A percentile compares a stretch with the other conserved stretches of the same genome.
phyloP scores from a whole-genome alignment of 1,139 yeast species.

The Kurtzmaniella quercitrusa region DNA sequence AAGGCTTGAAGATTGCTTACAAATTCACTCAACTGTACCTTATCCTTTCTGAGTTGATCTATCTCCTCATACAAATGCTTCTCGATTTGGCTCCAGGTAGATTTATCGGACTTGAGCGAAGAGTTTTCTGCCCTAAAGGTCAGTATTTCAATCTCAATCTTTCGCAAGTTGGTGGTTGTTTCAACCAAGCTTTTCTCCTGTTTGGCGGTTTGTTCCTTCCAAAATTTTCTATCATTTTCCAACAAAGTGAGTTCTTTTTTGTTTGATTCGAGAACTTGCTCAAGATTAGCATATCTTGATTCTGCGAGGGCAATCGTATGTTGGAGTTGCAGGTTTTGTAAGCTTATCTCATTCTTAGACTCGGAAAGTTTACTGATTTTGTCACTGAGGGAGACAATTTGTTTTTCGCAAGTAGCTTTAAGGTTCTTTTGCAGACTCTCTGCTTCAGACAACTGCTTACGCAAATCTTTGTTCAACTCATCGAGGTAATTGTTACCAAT shows the following conservation, averaged over 20 bases:
- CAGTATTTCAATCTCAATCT: conserved; percentile 50
- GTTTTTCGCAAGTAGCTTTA: conserved; percentile 23
- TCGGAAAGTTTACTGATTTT: conserved; percentile 24
- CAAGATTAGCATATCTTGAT: conserved; percentile 27
- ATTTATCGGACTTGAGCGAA: conserved; percentile 54
- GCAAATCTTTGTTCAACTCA: conserved; percentile 27
- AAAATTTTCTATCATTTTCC: conserved; percentile 35
- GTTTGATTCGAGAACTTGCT: conserved; percentile 39
- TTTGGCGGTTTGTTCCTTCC: conserved; percentile 53
- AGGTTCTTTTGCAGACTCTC: conserved; percentile 28
- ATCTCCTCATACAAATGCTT: conserved; percentile 54
- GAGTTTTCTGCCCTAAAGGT: conserved; percentile 44
- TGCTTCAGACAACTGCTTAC: conserved; percentile 23
- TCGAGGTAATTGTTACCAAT: conserved; percentile 19
- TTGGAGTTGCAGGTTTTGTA: conserved; percentile 26
- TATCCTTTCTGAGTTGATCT: conserved; percentile 53
- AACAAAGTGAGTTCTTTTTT: conserved; percentile 47
- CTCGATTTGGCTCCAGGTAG: conserved; percentile 47
- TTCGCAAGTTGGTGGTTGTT: conserved; percentile 54
- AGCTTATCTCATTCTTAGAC: conserved; percentile 28
- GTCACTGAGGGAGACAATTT: conserved; percentile 22
- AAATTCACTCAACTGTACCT: conserved; percentile 53
- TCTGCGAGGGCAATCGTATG: conserved; percentile 34
- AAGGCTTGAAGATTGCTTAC: conserved; percentile 60
- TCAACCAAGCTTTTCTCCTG: conserved; percentile 53